A percentile compares a stretch with the other conserved stretches of the same genome.
Evolutionary conservation across 176 grass and related monocot genomes (phyloP).

Genomic region (Carex parvula): DNA sequence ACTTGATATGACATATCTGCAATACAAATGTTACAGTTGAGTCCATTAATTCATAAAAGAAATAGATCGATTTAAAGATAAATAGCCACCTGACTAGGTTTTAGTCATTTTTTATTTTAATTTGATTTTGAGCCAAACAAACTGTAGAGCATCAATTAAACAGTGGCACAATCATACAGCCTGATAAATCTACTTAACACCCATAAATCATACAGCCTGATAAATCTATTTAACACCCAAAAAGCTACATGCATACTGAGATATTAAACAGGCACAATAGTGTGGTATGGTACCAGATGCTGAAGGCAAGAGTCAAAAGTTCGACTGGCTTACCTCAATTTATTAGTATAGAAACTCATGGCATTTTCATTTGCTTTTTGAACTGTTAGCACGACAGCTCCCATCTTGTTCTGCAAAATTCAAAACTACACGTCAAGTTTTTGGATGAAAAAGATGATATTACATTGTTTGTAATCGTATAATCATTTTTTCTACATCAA

Average conservation of each 20-base stretch:
- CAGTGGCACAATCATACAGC: background rate
- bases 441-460: background rate
- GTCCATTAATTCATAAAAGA: background rate
- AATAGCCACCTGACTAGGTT: background rate
- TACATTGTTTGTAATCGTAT: background rate
- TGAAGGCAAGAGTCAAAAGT: background rate
- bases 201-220: too few species aligned
- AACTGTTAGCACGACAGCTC: constrained; percentile 83
- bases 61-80: background rate
- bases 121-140: background rate
- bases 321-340: constrained; percentile 50
- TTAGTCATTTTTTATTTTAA: background rate
- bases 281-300: background rate
- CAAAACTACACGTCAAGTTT: background rate
- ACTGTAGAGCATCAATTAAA: background rate
- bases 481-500: background rate
- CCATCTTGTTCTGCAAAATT: constrained; percentile 59
- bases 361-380: constrained; percentile 66
- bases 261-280: background rate
- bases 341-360: constrained; percentile 64
- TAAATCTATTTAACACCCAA: background rate
- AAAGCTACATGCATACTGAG: background rate
- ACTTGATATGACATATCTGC: constrained; percentile 74
- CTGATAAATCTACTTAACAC: too few species aligned
- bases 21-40: constrained; percentile 17